These are phyloP conservation scores for Mycotypha africana DNA, from an alignment of 371 early-diverging fungal genomes.

Conservation along the genomic window DNA sequence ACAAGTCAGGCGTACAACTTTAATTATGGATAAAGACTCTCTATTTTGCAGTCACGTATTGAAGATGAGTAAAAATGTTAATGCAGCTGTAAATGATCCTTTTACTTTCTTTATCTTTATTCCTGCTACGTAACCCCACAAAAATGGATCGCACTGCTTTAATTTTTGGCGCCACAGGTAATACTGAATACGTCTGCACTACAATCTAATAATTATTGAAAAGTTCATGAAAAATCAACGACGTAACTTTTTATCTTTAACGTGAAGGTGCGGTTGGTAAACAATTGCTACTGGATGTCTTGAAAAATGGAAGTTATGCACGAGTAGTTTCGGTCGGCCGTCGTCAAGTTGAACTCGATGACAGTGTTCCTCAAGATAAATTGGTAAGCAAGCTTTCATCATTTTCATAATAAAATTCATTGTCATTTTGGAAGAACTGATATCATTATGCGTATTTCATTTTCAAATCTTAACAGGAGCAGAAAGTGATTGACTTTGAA, in stretches of 20 bases:
- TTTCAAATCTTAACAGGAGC: conserved; percentile 20
- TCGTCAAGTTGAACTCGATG: conserved; percentile 45
- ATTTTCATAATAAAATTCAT: no score
- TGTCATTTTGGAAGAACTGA: not conserved
- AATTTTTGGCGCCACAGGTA: conserved; percentile 24
- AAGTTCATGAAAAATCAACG: not conserved
- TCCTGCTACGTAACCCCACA: no score
- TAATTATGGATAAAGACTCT: no score
- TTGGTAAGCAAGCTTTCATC: conserved; percentile 34
- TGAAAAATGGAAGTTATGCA: conserved; percentile 53
- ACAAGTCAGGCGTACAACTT: no score
- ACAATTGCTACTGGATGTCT: conserved; percentile 53
- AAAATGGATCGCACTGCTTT: conserved; percentile 4
- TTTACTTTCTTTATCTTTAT: no score
- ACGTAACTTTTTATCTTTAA: not conserved
- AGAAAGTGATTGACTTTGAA: conserved; percentile 42
- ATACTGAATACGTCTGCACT: not conserved
- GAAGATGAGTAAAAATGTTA: no score
- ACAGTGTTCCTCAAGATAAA: conserved; percentile 49
- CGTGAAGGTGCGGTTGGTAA: conserved; percentile 67
- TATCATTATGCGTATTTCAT: no score
- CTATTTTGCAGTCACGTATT: no score
- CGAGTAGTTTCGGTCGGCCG: conserved; percentile 63
- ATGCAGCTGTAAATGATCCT: no score
- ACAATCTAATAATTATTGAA: not conserved